Percentiles rank a stretch among this genome's conserved stretches.
These are phyloP conservation scores for Penicillium samsonianum DNA, from an alignment of 495 filamentous ascomycete species.

Conservation along the genomic window DNA sequence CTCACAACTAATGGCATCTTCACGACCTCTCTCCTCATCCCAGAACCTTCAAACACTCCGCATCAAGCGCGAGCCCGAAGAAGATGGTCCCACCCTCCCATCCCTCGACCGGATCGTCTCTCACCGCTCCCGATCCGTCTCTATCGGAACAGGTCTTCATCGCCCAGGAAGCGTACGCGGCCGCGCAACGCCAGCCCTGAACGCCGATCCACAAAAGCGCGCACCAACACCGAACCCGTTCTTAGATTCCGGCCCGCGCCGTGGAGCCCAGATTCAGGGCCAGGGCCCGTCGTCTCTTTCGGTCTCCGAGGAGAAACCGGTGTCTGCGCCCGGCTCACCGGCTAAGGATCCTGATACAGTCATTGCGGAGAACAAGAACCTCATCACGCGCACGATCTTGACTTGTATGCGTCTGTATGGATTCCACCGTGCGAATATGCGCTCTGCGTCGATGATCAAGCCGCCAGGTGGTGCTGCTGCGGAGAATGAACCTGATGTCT, in stretches of 20 bases:
- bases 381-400: conserved; percentile 52
- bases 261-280: conserved; percentile 15
- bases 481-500: conserved; percentile 22
- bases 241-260: conserved; percentile 24
- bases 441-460: conserved; percentile 25
- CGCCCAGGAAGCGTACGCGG: conserved; percentile 24
- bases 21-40: conserved; percentile 34
- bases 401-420: conserved; percentile 68
- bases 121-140: conserved; percentile 41
- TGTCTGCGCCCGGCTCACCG: conserved; percentile 19
- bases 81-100: conserved; percentile 32
- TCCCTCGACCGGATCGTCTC: conserved; percentile 35
- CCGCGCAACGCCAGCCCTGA: conserved; percentile 14
- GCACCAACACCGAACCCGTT: conserved; percentile 32
- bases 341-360: conserved; percentile 39
- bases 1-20: conserved; percentile 55
- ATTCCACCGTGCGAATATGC: conserved; percentile 48
- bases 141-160: conserved; percentile 38
- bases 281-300: conserved; percentile 21
- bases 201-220: conserved; percentile 30
- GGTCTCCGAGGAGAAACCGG: conserved; percentile 20
- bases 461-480: conserved; percentile 4
- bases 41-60: conserved; percentile 39
- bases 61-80: conserved; percentile 46
- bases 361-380: conserved; percentile 45